Conservation (phyloP, 78 protist species). For the Capsaspora owczarzaki region DNA sequence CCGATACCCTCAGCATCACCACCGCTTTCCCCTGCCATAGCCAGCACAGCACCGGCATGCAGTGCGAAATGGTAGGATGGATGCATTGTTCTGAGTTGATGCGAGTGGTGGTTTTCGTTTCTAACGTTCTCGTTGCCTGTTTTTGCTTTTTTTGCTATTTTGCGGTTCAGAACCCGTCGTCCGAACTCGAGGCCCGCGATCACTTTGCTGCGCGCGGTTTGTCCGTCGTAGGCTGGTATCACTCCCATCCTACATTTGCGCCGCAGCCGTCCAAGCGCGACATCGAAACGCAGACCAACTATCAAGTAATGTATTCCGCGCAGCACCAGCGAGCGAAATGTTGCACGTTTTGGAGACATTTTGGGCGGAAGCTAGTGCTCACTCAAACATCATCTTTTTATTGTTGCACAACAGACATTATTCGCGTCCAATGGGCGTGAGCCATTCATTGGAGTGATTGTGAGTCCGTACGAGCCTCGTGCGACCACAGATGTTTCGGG, state of each 20-base stretch:
- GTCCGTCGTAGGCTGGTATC: constrained; percentile 72
- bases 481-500: no score
- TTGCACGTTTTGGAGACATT: neutral
- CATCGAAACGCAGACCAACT: constrained; percentile 49
- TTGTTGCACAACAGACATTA: neutral
- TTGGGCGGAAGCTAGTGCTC: no score
- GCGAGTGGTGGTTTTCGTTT: no score
- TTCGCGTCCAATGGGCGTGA: neutral
- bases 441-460: neutral
- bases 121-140: no score
- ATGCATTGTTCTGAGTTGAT: no score
- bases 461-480: neutral
- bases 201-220: neutral
- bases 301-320: neutral
- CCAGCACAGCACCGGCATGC: neutral
- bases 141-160: no score
- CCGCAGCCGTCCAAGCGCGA: constrained; percentile 63
- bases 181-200: constrained; percentile 30
- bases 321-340: neutral
- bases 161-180: constrained; percentile 46
- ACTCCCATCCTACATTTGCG: constrained; percentile 61
- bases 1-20: neutral
- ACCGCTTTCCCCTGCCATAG: neutral
- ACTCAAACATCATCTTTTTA: neutral
- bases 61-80: constrained; percentile 56